Base-by-base conservation (phyloP, 2,329 filamentous ascomycete species). In the Ramularia endophylla region DNA sequence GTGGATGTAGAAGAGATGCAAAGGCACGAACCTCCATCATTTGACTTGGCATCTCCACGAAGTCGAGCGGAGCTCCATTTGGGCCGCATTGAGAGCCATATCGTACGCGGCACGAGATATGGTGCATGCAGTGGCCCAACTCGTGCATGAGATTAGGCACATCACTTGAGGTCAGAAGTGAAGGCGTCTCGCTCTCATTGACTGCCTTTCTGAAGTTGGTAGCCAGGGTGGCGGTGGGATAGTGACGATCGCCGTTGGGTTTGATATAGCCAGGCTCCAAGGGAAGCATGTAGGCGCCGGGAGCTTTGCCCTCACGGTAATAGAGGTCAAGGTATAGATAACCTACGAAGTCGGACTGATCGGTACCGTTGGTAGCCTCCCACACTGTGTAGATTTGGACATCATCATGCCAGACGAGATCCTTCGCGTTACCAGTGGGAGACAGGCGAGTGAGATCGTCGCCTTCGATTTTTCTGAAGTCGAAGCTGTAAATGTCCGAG, bases 401-500 rank as follows among this genome's bases (percentile, higher is more conserved):
- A 15, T 50, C 47, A 9, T 35, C 22, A 8, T 42, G 27, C 44
- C 44, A 50, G 2, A 38, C 27, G 4, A 50, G 37, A n/a, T 50
- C 41, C 3, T 34, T 31, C 7, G 36, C 47, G 4, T 50, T 50
- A 4, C 46, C 43, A 20, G 37, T 50, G 1, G 45, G 37, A 46
- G 77, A 83, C 25, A 73, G 54, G 46, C 72, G 69, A 34, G 75
- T 72, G 25, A 80, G 72, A 49, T 85, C 83, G 43, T 81, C 78
- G 2, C 74, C 70, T 35, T 71, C 74, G n/a, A 50, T 43, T 17
- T 29, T 40, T 13, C 42, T 32, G 17, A 47, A 50, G 5, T 43
- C 32, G 6, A 50, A 19, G 8, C 37, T 34, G 17, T 37, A 50
- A 3, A 50, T 32, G 17, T 40, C 29, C 5, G 36, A 28, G 27